Evolutionary conservation across 148 eudicot genomes (phyloP).

Genomic region (Simmondsia chinensis): DNA sequence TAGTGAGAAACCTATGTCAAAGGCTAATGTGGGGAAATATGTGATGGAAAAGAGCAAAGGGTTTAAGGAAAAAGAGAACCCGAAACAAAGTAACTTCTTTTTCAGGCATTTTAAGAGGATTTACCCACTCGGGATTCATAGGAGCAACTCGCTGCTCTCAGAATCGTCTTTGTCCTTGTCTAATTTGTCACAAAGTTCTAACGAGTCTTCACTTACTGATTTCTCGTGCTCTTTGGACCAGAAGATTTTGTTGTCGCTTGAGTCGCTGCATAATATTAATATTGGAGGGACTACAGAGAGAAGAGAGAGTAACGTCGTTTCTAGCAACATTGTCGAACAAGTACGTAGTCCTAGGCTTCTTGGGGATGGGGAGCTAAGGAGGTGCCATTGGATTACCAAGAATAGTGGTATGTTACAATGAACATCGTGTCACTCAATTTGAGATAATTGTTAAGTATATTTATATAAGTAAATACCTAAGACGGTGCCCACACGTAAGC

Average conservation of each 20-base stretch:
- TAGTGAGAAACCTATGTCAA: slow-evolving; percentile 43
- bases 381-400: slow-evolving; percentile 93
- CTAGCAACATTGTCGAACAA: slow-evolving; percentile 10
- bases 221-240: slow-evolving; percentile 53
- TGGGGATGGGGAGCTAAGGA: slow-evolving; percentile 31
- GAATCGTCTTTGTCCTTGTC: slow-evolving; percentile 62
- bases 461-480: no score
- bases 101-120: slow-evolving; percentile 69
- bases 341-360: slow-evolving; percentile 4
- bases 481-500: no score
- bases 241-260: slow-evolving; percentile 52
- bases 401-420: slow-evolving; percentile 50
- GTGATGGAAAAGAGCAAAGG: slow-evolving; percentile 47
- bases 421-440: not conserved
- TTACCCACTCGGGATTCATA: slow-evolving; percentile 58
- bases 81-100: slow-evolving; percentile 29
- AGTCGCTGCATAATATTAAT: slow-evolving; percentile 34
- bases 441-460: no score
- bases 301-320: slow-evolving; percentile 14
- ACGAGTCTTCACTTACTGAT: slow-evolving; percentile 60
- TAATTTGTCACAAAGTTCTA: slow-evolving; percentile 63
- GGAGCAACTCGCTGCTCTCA: slow-evolving; percentile 63
- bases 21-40: slow-evolving; percentile 39
- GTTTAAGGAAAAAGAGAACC: slow-evolving; percentile 37
- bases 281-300: slow-evolving; percentile 15